A percentile compares a stretch with the other conserved stretches of the same genome.
phyloP scores from a whole-genome alignment of 2,329 filamentous ascomycete species.

The Capronia epimyces region DNA sequence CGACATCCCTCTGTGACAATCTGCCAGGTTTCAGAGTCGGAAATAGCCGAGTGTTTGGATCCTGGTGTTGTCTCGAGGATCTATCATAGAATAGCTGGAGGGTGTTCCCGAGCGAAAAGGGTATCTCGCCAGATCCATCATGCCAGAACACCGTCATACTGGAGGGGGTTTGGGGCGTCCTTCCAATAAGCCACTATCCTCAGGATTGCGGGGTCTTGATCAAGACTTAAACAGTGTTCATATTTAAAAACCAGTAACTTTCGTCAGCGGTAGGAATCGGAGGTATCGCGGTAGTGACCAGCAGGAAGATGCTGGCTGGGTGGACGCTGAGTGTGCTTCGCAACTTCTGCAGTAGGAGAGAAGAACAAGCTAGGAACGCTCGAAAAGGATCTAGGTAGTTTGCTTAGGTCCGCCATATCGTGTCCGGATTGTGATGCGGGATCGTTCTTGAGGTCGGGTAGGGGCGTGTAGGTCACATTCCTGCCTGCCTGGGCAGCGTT shows the following conservation, averaged over 20 bases:
- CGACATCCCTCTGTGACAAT: too few relatives aligned
- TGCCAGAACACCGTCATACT: too few relatives aligned
- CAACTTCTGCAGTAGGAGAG: constrained; percentile 68
- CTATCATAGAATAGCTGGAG: too few relatives aligned
- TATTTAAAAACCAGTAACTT: not conserved
- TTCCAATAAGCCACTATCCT: not conserved
- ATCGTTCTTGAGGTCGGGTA: constrained; percentile 39
- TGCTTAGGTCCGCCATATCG: constrained; percentile 31
- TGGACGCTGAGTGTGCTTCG: constrained; percentile 23
- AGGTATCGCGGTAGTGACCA: constrained; percentile 28
- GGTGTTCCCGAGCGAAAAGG: too few relatives aligned
- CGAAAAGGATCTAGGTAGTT: constrained; percentile 25
- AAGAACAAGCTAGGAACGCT: constrained; percentile 70
- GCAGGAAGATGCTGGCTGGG: constrained; percentile 25
- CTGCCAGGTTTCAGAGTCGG: too few relatives aligned
- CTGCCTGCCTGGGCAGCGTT: constrained; percentile 55
- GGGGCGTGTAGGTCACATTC: constrained; percentile 60
- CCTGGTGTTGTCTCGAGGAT: too few relatives aligned
- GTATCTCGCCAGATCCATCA: too few relatives aligned
- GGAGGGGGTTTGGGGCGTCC: too few relatives aligned
- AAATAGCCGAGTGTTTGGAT: too few relatives aligned
- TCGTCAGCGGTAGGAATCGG: constrained; percentile 17
- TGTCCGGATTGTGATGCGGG: constrained; percentile 32
- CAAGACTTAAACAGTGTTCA: not conserved
- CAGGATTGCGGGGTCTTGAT: too few relatives aligned